A percentile compares a stretch with the other conserved stretches of the same genome.
These are phyloP conservation scores for Trypanosoma brucei DNA, from an alignment of 208 protist genomes.

Conservation along the genomic window DNA sequence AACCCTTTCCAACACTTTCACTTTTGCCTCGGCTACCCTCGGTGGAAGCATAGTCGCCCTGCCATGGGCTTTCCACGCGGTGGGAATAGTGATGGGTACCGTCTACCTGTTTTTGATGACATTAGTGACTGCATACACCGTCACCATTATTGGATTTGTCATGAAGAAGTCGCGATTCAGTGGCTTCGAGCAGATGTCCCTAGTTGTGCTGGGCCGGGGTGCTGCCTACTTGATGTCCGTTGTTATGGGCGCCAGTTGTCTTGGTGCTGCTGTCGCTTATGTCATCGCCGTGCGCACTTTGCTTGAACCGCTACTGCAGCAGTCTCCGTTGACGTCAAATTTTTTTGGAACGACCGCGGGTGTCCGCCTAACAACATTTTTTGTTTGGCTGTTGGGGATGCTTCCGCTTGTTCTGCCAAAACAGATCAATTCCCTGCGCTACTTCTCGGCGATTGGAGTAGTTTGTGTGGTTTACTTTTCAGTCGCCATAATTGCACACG, in stretches of 20 bases:
- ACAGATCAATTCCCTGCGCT: constrained; percentile 33
- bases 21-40: constrained; percentile 24
- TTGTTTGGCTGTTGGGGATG: constrained; percentile 30
- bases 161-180: constrained; percentile 26
- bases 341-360: constrained; percentile 13
- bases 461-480: constrained; percentile 28
- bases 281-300: constrained; percentile 28
- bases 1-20: constrained; percentile 22
- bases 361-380: constrained; percentile 8
- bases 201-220: constrained; percentile 13
- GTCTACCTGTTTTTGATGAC: constrained; percentile 25
- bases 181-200: constrained; percentile 29
- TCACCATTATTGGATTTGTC: constrained; percentile 26
- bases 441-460: constrained; percentile 31
- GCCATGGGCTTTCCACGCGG: constrained; percentile 28
- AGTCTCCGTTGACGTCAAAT: neutral
- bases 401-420: constrained; percentile 37
- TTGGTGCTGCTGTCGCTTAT: constrained; percentile 41
- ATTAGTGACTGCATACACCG: constrained; percentile 30
- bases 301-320: constrained; percentile 19
- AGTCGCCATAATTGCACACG: constrained; percentile 23
- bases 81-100: constrained; percentile 23
- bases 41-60: constrained; percentile 30
- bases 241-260: constrained; percentile 31
- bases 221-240: constrained; percentile 28